Conservation (phyloP, 371 early-diverging fungal genomes). For the Rhizopus stolonifer region DNA sequence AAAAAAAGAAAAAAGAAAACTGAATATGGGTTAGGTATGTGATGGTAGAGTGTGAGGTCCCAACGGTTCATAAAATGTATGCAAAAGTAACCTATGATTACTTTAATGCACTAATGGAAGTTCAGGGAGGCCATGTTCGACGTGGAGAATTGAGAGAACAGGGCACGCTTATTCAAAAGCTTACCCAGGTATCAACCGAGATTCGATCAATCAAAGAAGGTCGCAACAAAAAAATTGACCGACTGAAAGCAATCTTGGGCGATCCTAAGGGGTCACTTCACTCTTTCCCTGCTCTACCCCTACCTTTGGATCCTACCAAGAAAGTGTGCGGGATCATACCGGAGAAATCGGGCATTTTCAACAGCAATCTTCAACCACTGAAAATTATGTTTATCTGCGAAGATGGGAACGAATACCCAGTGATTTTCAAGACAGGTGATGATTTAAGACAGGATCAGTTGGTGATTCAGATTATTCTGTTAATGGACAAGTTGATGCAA, state of each 20-base stretch:
- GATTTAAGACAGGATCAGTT: conserved; percentile 97
- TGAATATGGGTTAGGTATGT: conserved; percentile 64
- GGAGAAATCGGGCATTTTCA: conserved; percentile 86
- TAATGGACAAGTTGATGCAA: conserved; percentile 92
- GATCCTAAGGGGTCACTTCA: conserved; percentile 82
- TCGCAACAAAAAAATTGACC: conserved; percentile 74
- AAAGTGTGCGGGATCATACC: conserved; percentile 83
- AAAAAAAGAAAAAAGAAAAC: neutral
- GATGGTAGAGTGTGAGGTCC: conserved; percentile 85
- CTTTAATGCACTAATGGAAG: conserved; percentile 69
- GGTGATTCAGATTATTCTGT: conserved; percentile 91
- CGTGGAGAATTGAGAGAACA: conserved; percentile 79
- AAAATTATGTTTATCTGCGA: conserved; percentile 76
- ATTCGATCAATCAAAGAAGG: conserved; percentile 76
- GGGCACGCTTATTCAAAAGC: conserved; percentile 74
- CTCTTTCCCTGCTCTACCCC: conserved; percentile 66
- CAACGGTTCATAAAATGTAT: conserved; percentile 72
- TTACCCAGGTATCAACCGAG: conserved; percentile 72
- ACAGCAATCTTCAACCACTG: conserved; percentile 87
- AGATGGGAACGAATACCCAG: conserved; percentile 80
- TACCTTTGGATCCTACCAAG: conserved; percentile 87
- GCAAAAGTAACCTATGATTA: conserved; percentile 83
- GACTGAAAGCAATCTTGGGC: conserved; percentile 65
- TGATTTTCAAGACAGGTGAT: conserved; percentile 96
- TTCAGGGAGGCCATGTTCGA: conserved; percentile 53